Base-by-base conservation (phyloP, 768 basidiomycete species). In the Psilocybe azurescens region DNA sequence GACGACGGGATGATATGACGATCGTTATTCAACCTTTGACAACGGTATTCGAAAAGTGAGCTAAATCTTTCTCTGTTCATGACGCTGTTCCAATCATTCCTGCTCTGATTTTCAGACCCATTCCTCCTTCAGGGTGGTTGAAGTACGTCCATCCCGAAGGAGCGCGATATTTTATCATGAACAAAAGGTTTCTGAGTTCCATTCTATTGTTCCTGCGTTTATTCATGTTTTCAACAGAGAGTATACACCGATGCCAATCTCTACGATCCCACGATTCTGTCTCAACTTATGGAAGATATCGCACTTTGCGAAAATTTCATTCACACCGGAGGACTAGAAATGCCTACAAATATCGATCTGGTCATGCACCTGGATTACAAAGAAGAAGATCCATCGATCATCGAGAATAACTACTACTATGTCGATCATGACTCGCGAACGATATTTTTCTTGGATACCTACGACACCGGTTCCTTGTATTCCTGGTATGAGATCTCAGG, bases 61-160 rank as follows among this genome's bases (percentile, higher is more conserved):
- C 52, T 28, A 16, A 20, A 5, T n/a, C 16, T 6, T 36, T 33
- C n/a, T 16, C 33, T 33, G 24, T 49, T 14, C 10, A 11, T 48
- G 5, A 13, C 48, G 32, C 28, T 11, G 2, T n/a, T 14, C 8
- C 33, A 1, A 33, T 49, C 49, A 57, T 52, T 36, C 29, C 30
- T 28, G 28, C 5, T 33, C 8, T 20, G n/a, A n/a, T 50, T 59
- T 28, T 33, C 39, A 74, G 73, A 41, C 64, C 70, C 1, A 51
- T 56, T 16, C 62, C 70, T 51, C 74, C 72, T 13, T 49, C 46
- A 14, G 81, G 78, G 0, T 89, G 89, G 89, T 69, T 38, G 6
- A 69, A 79, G 1, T 73, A 75, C 33, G 71, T 76, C 2, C 89
- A 89, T 65, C 87, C 88, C 0, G 88, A 89, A 71, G 89, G 89